phyloP scores from a whole-genome alignment of 2,329 filamentous ascomycete species.

The Dryadomyces sulphureus region DNA sequence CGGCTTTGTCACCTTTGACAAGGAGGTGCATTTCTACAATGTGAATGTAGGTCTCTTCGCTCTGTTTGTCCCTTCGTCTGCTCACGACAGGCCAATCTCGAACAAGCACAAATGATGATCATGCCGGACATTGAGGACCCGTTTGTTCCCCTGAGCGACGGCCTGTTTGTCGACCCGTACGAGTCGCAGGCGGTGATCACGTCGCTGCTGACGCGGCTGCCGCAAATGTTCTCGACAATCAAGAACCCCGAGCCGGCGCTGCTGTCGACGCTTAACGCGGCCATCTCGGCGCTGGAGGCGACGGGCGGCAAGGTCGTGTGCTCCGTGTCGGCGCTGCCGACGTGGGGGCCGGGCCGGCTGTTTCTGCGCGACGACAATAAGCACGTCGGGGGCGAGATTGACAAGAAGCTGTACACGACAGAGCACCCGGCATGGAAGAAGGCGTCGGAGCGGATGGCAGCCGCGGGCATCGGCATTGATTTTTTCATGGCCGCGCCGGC shows the following conservation, averaged over 20 bases:
- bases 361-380: constrained; percentile 82
- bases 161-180: constrained; percentile 86
- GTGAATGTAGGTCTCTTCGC: no score
- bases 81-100: no score
- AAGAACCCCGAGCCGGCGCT: constrained; percentile 88
- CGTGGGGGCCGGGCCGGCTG: constrained; percentile 76
- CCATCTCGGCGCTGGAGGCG: constrained; percentile 64
- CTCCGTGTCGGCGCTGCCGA: constrained; percentile 74
- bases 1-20: constrained; percentile 91
- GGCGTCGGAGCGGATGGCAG: constrained; percentile 72
- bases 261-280: constrained; percentile 70
- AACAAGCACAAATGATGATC: constrained; percentile 93
- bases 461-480: constrained; percentile 74
- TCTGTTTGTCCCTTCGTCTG: no score
- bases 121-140: constrained; percentile 97
- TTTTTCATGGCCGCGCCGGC: constrained; percentile 89
- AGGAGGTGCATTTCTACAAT: constrained; percentile 97
- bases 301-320: constrained; percentile 90
- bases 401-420: constrained; percentile 82
- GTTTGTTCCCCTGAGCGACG: constrained; percentile 81
- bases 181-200: constrained; percentile 80
- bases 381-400: constrained; percentile 69
- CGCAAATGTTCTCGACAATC: constrained; percentile 70
- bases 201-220: constrained; percentile 70
- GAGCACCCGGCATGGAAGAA: constrained; percentile 85